Conservation (phyloP, 1,284 basidiomycete species). For the Rhodotorula sp. region DNA sequence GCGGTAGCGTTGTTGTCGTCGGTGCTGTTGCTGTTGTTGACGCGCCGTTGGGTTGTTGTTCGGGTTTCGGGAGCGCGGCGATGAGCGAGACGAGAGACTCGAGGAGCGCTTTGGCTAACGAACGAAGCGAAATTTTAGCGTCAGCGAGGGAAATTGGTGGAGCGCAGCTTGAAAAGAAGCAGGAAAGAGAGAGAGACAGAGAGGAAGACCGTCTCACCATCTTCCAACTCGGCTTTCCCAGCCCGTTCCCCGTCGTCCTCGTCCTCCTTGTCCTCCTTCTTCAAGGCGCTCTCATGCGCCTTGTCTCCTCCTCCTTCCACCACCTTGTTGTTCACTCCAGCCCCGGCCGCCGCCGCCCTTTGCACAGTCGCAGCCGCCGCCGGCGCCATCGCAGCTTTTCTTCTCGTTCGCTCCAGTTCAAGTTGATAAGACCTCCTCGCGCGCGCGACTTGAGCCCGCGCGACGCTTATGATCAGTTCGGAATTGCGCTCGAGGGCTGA, state of each 20-base stretch:
- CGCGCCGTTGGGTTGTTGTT: not conserved
- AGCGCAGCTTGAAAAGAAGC: not conserved
- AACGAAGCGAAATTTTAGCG: not conserved
- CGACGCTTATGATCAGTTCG: not conserved
- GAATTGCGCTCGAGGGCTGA: not conserved
- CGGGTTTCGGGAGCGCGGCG: not conserved
- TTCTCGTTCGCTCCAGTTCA: not conserved
- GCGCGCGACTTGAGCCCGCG: constrained; percentile 1
- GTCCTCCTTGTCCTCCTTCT: not conserved
- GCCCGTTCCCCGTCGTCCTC: not conserved
- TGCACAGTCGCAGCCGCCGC: not conserved
- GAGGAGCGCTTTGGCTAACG: constrained; percentile 10
- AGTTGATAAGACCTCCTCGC: not conserved
- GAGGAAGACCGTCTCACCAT: not conserved
- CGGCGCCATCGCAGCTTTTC: not conserved
- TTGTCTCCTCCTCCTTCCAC: not conserved
- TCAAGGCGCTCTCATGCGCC: not conserved
- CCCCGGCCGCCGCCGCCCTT: too few relatives aligned
- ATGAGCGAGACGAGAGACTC: constrained; percentile 5
- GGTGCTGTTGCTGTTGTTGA: not conserved
- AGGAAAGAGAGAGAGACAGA: not conserved
- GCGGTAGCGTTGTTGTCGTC: not conserved
- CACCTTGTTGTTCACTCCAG: too few relatives aligned
- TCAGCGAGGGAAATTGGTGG: too few relatives aligned
- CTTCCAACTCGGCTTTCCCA: not conserved